A percentile compares a stretch with the other conserved stretches of the same genome.
These are phyloP conservation scores for Thalassiosira profunda DNA, from an alignment of 108 stramenopile species.

Conservation along the genomic window DNA sequence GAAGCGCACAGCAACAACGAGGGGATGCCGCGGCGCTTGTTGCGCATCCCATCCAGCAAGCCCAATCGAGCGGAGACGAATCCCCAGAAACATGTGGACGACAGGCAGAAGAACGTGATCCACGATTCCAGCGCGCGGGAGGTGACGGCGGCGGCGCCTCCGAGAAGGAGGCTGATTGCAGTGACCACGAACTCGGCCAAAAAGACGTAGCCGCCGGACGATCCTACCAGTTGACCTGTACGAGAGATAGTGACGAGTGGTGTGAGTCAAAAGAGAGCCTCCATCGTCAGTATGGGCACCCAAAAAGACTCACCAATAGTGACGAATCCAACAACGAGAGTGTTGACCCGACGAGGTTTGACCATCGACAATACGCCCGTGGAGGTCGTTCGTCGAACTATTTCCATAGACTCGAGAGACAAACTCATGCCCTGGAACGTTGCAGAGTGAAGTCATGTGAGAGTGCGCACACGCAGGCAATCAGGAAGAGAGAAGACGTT, in stretches of 20 bases:
- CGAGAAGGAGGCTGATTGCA: constrained; percentile 61
- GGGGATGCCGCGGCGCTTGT: constrained; percentile 53
- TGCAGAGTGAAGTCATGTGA: background rate
- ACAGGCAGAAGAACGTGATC: constrained; percentile 65
- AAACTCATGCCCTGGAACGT: constrained; percentile 48
- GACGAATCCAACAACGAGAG: constrained; percentile 49
- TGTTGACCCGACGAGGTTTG: constrained; percentile 48
- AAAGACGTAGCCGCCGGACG: constrained; percentile 74
- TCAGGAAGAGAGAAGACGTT: too few relatives aligned
- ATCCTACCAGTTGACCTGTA: constrained; percentile 76
- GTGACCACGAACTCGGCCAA: constrained; percentile 77
- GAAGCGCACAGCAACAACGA: constrained; percentile 56
- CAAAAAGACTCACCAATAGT: too few relatives aligned
- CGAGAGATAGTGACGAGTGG: too few relatives aligned
- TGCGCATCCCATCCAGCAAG: constrained; percentile 55
- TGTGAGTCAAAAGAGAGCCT: too few relatives aligned
- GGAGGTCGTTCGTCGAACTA: constrained; percentile 27
- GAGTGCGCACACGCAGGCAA: too few relatives aligned
- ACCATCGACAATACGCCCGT: constrained; percentile 42
- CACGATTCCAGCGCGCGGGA: constrained; percentile 65
- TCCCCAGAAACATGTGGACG: constrained; percentile 66
- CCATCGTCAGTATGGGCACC: too few relatives aligned
- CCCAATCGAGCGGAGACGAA: constrained; percentile 67
- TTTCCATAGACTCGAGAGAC: constrained; percentile 71
- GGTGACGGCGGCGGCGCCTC: constrained; percentile 72